These are phyloP conservation scores for Tricholoma flavovirens DNA, from an alignment of 768 basidiomycete species.

Conservation along the genomic window DNA sequence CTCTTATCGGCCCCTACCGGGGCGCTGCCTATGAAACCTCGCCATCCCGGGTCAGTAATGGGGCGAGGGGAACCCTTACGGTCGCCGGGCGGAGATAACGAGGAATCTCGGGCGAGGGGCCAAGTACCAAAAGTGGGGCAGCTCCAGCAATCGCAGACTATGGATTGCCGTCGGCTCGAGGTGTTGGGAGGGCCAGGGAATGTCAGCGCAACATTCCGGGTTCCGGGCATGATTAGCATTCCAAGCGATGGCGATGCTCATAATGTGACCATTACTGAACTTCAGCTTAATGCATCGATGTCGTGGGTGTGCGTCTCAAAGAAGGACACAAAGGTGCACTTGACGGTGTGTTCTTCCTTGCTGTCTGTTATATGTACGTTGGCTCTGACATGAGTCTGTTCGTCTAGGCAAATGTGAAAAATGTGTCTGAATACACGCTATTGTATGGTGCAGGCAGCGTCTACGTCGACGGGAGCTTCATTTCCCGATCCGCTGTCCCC, in stretches of 20 bases:
- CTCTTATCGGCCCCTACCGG: too few species aligned
- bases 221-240: conserved; percentile 9
- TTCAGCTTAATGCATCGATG: conserved; percentile 8
- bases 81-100: too few species aligned
- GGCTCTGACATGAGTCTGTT: too few species aligned
- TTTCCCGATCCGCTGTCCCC: conserved; percentile 19
- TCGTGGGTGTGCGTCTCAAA: conserved; percentile 8
- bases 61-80: background rate
- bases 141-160: too few species aligned
- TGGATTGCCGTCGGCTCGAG: background rate
- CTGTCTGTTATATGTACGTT: background rate
- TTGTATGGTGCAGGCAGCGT: conserved; percentile 20
- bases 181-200: conserved; percentile 1
- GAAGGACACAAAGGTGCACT: conserved; percentile 2
- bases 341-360: background rate
- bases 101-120: too few species aligned
- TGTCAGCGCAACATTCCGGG: conserved; percentile 10
- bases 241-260: conserved; percentile 14
- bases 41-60: background rate
- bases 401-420: conserved; percentile 22
- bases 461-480: conserved; percentile 27
- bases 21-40: background rate
- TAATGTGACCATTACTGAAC: conserved; percentile 8
- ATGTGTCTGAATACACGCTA: conserved; percentile 22
- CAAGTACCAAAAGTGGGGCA: too few species aligned